phyloP scores from a whole-genome alignment of 345 rosid genomes.

The Carallia brachiata region DNA sequence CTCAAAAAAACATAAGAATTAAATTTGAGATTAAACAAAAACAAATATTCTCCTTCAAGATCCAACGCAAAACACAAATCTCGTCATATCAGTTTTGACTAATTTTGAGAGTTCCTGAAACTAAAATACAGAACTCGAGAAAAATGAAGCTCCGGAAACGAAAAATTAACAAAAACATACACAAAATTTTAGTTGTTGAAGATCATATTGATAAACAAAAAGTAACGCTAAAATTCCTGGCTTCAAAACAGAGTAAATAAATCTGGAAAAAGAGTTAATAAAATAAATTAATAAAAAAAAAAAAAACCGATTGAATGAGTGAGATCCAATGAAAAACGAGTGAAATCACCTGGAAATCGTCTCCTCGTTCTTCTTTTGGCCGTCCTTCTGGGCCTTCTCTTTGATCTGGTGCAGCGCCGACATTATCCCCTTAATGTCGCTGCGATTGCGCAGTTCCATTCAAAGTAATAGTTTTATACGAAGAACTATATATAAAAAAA shows the following conservation, averaged over 20 bases:
- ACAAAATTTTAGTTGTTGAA: background rate
- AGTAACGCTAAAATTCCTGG: background rate
- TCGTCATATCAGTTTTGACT: too few relatives aligned
- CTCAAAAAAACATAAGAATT: too few relatives aligned
- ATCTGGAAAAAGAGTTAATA: background rate
- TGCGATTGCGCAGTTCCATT: conserved; percentile 27
- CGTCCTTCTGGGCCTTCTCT: conserved; percentile 75
- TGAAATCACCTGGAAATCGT: conserved; percentile 67
- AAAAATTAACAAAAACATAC: background rate
- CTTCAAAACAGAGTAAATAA: background rate
- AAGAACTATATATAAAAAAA: too few relatives aligned
- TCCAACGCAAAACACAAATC: too few relatives aligned
- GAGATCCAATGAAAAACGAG: background rate
- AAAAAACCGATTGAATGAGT: background rate
- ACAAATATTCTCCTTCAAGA: too few relatives aligned
- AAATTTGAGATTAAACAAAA: too few relatives aligned
- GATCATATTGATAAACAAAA: too few relatives aligned
- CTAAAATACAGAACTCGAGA: background rate
- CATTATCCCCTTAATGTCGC: conserved; percentile 79
- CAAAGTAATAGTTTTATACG: background rate
- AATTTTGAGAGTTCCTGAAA: too few relatives aligned
- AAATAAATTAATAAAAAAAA: background rate
- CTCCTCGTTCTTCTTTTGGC: conserved; percentile 79
- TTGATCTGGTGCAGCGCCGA: conserved; percentile 74
- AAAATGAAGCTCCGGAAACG: background rate